phyloP scores from a whole-genome alignment of 2,329 filamentous ascomycete species.

The Fusarium nodosum region DNA sequence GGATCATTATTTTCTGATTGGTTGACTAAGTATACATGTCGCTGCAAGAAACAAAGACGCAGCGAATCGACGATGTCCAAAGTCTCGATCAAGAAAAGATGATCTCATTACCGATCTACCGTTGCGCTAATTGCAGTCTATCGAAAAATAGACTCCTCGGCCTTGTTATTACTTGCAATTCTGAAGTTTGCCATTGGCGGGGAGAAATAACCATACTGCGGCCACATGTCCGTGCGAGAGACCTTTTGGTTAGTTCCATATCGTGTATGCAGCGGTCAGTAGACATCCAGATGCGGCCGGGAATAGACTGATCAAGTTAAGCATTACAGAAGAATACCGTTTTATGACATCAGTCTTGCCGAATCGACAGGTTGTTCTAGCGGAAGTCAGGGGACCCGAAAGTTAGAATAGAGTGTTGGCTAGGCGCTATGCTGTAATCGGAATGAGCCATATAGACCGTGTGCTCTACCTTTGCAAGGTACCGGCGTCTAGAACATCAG shows the following conservation, averaged over 20 bases:
- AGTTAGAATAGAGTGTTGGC: background rate
- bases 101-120: background rate
- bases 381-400: background rate
- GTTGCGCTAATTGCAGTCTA: background rate
- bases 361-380: background rate
- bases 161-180: background rate
- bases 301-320: background rate
- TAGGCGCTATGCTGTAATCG: background rate
- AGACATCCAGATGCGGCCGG: no score
- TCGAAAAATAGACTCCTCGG: conserved; percentile 1
- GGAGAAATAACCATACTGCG: background rate
- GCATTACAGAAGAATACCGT: background rate
- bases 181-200: background rate
- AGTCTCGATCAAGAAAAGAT: background rate
- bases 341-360: conserved; percentile 6
- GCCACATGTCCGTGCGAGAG: background rate
- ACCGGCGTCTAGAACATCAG: background rate
- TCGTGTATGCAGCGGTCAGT: no score
- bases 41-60: no score
- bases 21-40: no score
- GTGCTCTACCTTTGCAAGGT: background rate
- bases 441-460: background rate
- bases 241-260: background rate
- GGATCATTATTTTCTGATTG: background rate
- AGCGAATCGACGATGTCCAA: background rate